Evolutionary conservation across 805 yeast genomes (phyloP), one percentile per base, ranked within the genome.

Genomic region (Starmerella bombi): DNA sequence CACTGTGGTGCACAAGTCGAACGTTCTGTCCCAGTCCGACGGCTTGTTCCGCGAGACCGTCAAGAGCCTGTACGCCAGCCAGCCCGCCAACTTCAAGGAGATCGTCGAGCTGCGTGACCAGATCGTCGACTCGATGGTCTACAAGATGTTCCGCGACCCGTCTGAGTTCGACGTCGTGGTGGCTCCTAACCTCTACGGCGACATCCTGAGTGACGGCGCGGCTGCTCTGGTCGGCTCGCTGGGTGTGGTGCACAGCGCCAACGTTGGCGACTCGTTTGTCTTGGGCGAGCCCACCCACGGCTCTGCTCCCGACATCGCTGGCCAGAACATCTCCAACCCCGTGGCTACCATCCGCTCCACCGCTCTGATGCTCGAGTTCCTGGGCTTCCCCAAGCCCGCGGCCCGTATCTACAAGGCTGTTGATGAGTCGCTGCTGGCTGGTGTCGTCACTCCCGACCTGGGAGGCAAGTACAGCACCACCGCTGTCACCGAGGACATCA

Each of bases 231-330:
- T 88, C 43, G 98, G 98, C 37, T 88, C 97, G 23, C 73, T 91
- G 50, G 98, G 98, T 59, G 94, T 91, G 43, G 96, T 91, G 42
- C 97, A 98, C 56, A 80, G 93, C 40, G 97, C 97, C 46, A 91
- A 91, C 58, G 98, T 91, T 49, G 98, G 98, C 57, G 94, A 85
- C 59, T 65, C 71, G 60, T 88, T 91, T 59, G 96, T 93, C 49
- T 84, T 91, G 59, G 98, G 98, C 61, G 98, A 91, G 67, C 98
- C 98, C 59, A 86, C 96, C 60, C 98, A 91, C 66, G 98, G 98
- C 47, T 82, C 94, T 42, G 98, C 98, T 41, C 98, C 98, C 42
- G 98, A 91, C 62, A 91, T 91, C 52, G 94, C 86, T 60, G 98
- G 98, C 54, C 77, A 72, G 63, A 91, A 91, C 55, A 82, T 84